Base-by-base conservation (phyloP, 2,329 filamentous ascomycete species). In the Fusarium concolor region DNA sequence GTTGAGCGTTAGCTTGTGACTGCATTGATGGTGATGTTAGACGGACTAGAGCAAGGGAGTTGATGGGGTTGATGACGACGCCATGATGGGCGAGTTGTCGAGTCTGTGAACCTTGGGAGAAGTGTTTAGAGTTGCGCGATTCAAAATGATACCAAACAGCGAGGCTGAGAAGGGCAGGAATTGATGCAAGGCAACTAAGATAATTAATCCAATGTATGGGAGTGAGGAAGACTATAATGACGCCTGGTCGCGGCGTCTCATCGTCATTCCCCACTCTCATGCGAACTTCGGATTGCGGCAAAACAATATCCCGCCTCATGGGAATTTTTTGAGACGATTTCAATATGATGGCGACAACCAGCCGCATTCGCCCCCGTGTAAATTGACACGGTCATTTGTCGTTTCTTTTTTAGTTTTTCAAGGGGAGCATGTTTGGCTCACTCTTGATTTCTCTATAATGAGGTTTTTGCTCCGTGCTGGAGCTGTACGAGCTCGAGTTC, bases 11-110 rank as follows among this genome's bases (percentile, higher is more conserved):
- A 60, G 45, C 20, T 37, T 59, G 51, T 31, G 14, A 35, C 18
- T 17, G 8, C 7, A 17, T 39, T 29, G 9, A 29, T 18, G 24
- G 39, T 57, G 44, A 31, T 44, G 51, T 31, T 43, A 12, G 29
- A 81, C 89, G 76, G 84, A 93, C 91, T 93, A 93, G 77, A 93
- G 88, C 66, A 93, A 84, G 58, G 89, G 90, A 72, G 89, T 92
- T 67, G 86, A 83, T 31, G 86, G 82, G 71, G 86, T 86, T 49
- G 90, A 92, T 59, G 90, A 92, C 62, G 90, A 92, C 62, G 90
- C 89, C 90, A 92, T 92, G 68, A 56, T 65, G 68, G 44, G 28
- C 18, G 26, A 45, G n/a, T 4, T 54, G n/a, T 35, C 7, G 7
- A 31, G 37, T 31, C 26, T 44, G 15, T 8, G 15, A 31, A 15